Conservation (phyloP, 148 eudicot species). For the Rhododendron simsii region DNA sequence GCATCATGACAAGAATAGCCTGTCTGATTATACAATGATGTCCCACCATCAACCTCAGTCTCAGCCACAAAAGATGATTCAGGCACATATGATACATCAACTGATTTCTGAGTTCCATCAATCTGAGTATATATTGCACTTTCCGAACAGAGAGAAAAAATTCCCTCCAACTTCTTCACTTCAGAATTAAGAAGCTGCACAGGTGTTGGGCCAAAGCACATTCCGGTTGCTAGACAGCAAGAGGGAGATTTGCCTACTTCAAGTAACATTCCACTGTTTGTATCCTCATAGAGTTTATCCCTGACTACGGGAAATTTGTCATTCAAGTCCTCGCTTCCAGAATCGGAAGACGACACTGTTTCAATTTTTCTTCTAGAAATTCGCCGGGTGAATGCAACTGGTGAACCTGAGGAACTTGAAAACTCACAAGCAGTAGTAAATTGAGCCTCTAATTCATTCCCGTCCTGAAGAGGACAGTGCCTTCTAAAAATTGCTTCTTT, state of each 20-base stretch:
- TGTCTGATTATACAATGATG: conserved; percentile 28
- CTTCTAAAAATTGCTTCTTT: conserved; percentile 68
- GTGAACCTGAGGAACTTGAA: conserved; percentile 53
- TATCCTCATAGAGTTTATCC: conserved; percentile 15
- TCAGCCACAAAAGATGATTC: conserved; percentile 90
- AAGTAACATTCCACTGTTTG: conserved; percentile 14
- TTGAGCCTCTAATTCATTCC: conserved; percentile 29
- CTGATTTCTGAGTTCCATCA: conserved; percentile 39
- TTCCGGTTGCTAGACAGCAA: conserved; percentile 20
- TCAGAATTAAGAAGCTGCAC: conserved; percentile 16
- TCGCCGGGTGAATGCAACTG: conserved; percentile 51
- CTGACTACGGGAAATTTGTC: conserved; percentile 26
- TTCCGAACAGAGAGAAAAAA: conserved; percentile 27
- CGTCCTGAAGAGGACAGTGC: conserved; percentile 37
- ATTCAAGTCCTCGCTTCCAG: conserved; percentile 49
- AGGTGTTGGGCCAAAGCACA: conserved; percentile 9
- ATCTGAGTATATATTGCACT: conserved; percentile 23
- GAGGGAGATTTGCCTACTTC: conserved; percentile 23
- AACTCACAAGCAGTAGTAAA: conserved; percentile 33
- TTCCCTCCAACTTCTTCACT: conserved; percentile 16
- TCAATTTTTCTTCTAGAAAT: conserved; percentile 47
- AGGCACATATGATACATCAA: conserved; percentile 63
- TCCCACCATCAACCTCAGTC: conserved; percentile 52
- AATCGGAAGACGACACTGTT: conserved; percentile 57
- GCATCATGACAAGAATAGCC: conserved; percentile 20